phyloP scores from a whole-genome alignment of 495 filamentous ascomycete species.

The Thozetella sp. region DNA sequence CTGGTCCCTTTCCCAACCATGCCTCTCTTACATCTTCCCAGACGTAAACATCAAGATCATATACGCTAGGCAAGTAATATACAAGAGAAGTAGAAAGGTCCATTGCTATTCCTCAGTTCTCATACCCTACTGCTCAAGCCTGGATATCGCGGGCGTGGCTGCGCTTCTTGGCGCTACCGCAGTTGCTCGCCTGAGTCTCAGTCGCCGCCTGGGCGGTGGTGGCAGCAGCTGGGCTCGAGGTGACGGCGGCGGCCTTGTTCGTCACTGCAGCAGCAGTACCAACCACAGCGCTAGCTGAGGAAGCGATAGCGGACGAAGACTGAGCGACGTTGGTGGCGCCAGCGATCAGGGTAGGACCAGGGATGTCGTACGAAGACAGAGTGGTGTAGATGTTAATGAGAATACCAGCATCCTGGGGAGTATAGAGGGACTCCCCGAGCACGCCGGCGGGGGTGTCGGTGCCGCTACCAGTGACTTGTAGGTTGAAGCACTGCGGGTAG shows the following conservation, averaged over 20 bases:
- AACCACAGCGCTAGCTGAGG: conserved; percentile 13
- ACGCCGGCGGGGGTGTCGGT: conserved; percentile 59
- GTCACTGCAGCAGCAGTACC: conserved; percentile 6
- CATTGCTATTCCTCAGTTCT: not conserved
- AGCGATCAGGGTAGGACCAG: conserved; percentile 46
- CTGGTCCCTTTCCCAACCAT: too few species aligned
- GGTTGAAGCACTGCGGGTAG: conserved; percentile 80
- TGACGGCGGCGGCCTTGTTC: not conserved
- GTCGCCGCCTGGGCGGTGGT: not conserved
- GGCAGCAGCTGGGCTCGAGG: not conserved
- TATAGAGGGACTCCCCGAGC: conserved; percentile 64
- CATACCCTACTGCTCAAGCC: not conserved
- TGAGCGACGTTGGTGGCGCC: conserved; percentile 13
- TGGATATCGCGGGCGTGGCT: not conserved
- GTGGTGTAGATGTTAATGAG: conserved; percentile 64
- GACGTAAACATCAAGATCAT: too few species aligned
- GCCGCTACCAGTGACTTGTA: conserved; percentile 69
- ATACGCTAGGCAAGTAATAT: too few species aligned
- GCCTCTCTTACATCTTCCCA: too few species aligned
- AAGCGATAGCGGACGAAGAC: conserved; percentile 11
- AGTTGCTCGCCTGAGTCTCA: not conserved
- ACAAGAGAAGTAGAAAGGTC: too few species aligned
- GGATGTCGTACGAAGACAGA: conserved; percentile 48
- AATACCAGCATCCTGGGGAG: conserved; percentile 62
- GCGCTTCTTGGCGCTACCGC: not conserved